Base-by-base conservation (phyloP, 306 rosid genomes). In the Mimosa pudica region DNA sequence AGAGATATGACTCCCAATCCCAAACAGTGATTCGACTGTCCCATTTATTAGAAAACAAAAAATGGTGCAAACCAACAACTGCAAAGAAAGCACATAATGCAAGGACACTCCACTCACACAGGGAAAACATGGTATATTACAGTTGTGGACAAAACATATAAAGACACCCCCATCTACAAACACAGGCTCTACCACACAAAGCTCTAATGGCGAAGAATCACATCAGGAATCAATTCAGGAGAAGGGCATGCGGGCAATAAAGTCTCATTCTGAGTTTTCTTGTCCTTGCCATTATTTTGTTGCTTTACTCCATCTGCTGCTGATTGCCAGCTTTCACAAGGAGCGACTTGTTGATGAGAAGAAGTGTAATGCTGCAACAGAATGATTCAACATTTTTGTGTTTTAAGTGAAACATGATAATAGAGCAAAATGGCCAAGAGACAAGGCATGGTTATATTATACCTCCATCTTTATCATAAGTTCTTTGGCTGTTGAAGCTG, bases 401-500 rank as follows among this genome's bases (percentile, higher is more conserved):
- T 45, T 65, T 30, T 61, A 35, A 20, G 47, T 36, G 52, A 52
- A 20, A 44, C 17, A 20, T 24, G 30, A 24, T 24, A 24, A 24
- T 24, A 24, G 30, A 24, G 30, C 30, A 24, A 24, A 38, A 38
- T 38, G 42, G 42, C 42, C 42, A 38, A 38, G 42, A 67, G 17
- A 60, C 64, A 66, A 46, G 68, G 41, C 74, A 44, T 79, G n/a
- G 74, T 38, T 20, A 70, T 72, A 94, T 38, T 20, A 70, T 72
- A 94, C 98, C 98, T 94, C 97, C 90, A 94, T 82, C 87, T 89
- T 84, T 36, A n/a, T 72, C 83, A 94, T 57, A 62, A 92, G 96
- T 82, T 94, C 98, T 79, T 92, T 78, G 62, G 92, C 89, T 7
- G 96, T 90, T 69, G 96, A 85, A 82, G 97, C 96, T 41, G 92